phyloP scores from a whole-genome alignment of 1,284 basidiomycete genomes.

The Pascua sp. region DNA sequence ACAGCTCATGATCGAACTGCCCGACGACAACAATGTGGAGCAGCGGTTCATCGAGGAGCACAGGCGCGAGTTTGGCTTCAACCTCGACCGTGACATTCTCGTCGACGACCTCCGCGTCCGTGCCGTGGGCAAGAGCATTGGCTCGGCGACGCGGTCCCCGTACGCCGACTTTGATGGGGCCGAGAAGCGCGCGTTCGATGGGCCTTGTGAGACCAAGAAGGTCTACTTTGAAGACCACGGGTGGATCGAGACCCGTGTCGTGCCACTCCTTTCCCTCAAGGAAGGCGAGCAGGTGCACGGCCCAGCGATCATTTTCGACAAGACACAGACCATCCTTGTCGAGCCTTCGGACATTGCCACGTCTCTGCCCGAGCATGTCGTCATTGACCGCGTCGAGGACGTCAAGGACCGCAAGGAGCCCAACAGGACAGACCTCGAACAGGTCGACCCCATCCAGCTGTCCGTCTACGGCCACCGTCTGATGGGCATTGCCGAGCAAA shows the following conservation, averaged over 20 bases:
- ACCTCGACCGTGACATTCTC: slow-evolving; percentile 33
- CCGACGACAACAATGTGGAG: slow-evolving; percentile 31
- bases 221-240: slow-evolving; percentile 38
- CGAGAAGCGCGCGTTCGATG: slow-evolving; percentile 7
- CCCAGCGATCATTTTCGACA: slow-evolving; percentile 40
- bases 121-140: slow-evolving; percentile 32
- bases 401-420: slow-evolving; percentile 13
- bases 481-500: slow-evolving; percentile 52
- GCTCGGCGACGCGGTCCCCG: slow-evolving; percentile 25
- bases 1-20: slow-evolving; percentile 39
- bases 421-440: slow-evolving; percentile 21
- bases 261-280: slow-evolving; percentile 29
- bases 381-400: slow-evolving; percentile 33
- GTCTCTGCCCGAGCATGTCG: slow-evolving; percentile 31
- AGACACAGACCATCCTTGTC: slow-evolving; percentile 44
- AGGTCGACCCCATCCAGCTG: slow-evolving; percentile 53
- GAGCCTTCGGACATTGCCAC: slow-evolving; percentile 28
- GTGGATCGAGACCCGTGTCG: slow-evolving; percentile 26
- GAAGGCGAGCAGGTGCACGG: slow-evolving; percentile 35
- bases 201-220: slow-evolving; percentile 16
- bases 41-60: slow-evolving; percentile 34
- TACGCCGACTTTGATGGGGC: slow-evolving; percentile 26
- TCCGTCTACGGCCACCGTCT: slow-evolving; percentile 55
- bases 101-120: slow-evolving; percentile 41
- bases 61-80: slow-evolving; percentile 43